phyloP scores from a whole-genome alignment of 495 filamentous ascomycete genomes.

The Aspergillus homomorphus region DNA sequence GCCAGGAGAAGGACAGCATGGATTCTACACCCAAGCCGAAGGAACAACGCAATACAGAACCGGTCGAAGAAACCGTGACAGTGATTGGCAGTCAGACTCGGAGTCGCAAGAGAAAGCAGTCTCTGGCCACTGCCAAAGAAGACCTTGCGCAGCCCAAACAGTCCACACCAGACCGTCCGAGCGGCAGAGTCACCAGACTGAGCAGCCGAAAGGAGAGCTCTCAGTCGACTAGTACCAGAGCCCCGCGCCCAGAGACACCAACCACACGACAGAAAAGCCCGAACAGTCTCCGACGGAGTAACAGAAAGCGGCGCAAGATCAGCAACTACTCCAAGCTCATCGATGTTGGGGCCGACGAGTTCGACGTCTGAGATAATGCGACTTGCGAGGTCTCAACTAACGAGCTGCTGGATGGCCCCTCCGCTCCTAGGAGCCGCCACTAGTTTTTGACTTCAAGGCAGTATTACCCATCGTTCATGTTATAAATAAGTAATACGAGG shows the following conservation, averaged over 20 bases:
- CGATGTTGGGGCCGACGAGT: slow-evolving; percentile 27
- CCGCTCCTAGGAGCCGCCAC: not conserved
- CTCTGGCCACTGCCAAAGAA: not conserved
- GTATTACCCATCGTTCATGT: not conserved
- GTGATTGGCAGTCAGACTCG: not conserved
- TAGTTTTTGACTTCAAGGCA: not conserved
- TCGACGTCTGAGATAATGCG: slow-evolving; percentile 17
- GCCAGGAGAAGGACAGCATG: not conserved
- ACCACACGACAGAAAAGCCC: not conserved
- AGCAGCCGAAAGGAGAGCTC: not conserved
- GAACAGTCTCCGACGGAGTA: slow-evolving; percentile 16
- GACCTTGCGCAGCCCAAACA: not conserved
- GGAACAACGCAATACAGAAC: not conserved
- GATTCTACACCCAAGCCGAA: not conserved
- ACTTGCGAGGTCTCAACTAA: not conserved
- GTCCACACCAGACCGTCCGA: not conserved
- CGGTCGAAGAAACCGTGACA: not conserved
- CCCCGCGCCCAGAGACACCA: not conserved
- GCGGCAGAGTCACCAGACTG: not conserved
- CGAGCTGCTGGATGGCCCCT: not conserved
- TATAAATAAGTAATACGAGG: not conserved
- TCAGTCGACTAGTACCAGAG: not conserved
- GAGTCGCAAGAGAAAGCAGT: not conserved
- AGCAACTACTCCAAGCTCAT: slow-evolving; percentile 29
- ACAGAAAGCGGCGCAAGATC: slow-evolving; percentile 28